Evolutionary conservation across 768 basidiomycete genomes (phyloP).

Genomic region (Pleurotus citrinopileatus): DNA sequence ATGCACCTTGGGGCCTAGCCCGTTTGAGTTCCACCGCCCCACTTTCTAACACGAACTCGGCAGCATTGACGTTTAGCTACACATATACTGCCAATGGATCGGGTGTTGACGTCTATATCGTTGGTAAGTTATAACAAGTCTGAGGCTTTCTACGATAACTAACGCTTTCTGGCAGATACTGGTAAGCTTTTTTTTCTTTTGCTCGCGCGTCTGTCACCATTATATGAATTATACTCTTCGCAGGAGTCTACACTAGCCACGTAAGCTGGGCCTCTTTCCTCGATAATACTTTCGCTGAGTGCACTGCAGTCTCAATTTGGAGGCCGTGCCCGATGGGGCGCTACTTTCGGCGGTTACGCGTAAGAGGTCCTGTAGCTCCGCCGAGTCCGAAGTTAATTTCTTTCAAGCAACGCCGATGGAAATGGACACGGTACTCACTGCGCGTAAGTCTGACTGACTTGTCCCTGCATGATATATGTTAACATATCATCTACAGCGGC

Average conservation of each 20-base stretch:
- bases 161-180: constrained; percentile 19
- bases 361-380: neutral
- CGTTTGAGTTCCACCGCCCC: constrained; percentile 20
- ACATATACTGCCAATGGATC: constrained; percentile 29
- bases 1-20: constrained; percentile 31
- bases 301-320: constrained; percentile 30
- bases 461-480: neutral
- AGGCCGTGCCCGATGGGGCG: constrained; percentile 40
- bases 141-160: neutral
- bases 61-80: constrained; percentile 21
- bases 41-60: constrained; percentile 13
- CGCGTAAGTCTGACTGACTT: constrained; percentile 21
- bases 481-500: constrained; percentile 19
- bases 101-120: constrained; percentile 33
- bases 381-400: no score
- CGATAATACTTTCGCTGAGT: neutral
- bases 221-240: neutral
- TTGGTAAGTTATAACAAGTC: constrained; percentile 25
- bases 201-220: neutral
- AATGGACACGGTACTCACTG: constrained; percentile 44
- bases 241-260: constrained; percentile 21
- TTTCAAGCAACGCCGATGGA: constrained; percentile 25
- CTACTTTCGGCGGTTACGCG: constrained; percentile 28
- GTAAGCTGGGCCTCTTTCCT: constrained; percentile 12
- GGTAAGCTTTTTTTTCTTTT: constrained; percentile 13